Percentiles rank a stretch among this genome's conserved stretches.
Conservation (phyloP, 202 grass and related monocot species). For the Eragrostis tef region DNA sequence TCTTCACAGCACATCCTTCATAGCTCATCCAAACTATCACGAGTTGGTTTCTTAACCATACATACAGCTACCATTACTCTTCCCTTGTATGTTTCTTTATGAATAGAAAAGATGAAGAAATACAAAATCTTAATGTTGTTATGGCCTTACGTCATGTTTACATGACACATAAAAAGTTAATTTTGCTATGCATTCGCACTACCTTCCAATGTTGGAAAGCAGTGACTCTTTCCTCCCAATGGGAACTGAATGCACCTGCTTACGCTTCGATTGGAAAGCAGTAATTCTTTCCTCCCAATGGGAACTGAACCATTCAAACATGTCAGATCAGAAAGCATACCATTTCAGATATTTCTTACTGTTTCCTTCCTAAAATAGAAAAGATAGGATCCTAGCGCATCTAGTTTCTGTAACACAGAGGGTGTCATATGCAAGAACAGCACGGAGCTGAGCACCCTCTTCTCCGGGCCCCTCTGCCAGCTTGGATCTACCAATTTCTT, state of each 20-base stretch:
- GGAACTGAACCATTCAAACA: background rate
- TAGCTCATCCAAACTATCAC: background rate
- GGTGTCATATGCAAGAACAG: slow-evolving; percentile 21
- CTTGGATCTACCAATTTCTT: slow-evolving; percentile 36
- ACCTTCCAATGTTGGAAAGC: background rate
- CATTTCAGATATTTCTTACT: too few species aligned
- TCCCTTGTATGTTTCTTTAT: too few species aligned
- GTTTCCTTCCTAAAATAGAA: background rate
- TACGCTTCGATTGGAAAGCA: background rate
- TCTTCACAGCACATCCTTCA: too few species aligned
- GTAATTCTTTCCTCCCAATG: background rate
- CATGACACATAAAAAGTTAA: background rate
- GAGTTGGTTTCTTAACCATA: too few species aligned
- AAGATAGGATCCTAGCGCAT: background rate
- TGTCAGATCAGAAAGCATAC: too few species aligned
- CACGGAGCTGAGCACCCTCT: background rate
- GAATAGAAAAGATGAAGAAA: too few species aligned
- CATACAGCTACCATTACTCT: too few species aligned
- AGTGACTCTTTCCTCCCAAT: background rate
- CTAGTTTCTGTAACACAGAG: background rate
- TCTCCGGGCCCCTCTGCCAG: slow-evolving; percentile 32
- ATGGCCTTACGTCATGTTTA: background rate
- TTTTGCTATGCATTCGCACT: too few species aligned
- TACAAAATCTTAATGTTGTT: too few species aligned
- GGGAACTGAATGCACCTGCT: background rate